These are phyloP conservation scores for Aspergillus wentii DNA, from an alignment of 495 filamentous ascomycete genomes.

Conservation along the genomic window DNA sequence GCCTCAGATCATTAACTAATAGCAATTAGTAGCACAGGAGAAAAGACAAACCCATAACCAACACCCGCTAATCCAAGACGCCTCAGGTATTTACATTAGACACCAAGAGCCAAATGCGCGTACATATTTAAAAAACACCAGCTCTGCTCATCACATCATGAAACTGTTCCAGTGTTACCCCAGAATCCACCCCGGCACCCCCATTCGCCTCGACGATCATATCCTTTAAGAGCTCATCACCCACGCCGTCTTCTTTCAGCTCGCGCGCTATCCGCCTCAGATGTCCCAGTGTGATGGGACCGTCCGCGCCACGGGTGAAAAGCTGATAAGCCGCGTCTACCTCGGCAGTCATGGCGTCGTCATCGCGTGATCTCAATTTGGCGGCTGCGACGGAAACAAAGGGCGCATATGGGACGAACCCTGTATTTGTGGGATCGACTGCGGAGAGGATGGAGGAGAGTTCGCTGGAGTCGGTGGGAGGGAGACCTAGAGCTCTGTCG, in stretches of 20 bases:
- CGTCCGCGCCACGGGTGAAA: slow-evolving; percentile 56
- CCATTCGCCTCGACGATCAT: slow-evolving; percentile 95
- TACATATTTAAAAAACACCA: slow-evolving; percentile 58
- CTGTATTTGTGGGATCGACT: slow-evolving; percentile 74
- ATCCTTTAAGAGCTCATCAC: slow-evolving; percentile 75
- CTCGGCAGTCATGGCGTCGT: slow-evolving; percentile 57
- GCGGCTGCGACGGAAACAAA: slow-evolving; percentile 85
- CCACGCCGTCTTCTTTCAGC: slow-evolving; percentile 69
- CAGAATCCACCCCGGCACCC: slow-evolving; percentile 62
- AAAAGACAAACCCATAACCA: not conserved
- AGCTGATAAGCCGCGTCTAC: slow-evolving; percentile 74
- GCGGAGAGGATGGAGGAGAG: slow-evolving; percentile 69
- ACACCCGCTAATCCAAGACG: too few relatives aligned
- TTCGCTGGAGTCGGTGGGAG: slow-evolving; percentile 57
- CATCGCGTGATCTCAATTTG: slow-evolving; percentile 57
- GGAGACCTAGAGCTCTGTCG: slow-evolving; percentile 67
- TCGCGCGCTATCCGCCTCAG: slow-evolving; percentile 75
- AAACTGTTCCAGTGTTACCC: slow-evolving; percentile 76
- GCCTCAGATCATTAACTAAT: too few relatives aligned
- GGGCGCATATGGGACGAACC: slow-evolving; percentile 65
- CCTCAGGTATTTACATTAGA: too few relatives aligned
- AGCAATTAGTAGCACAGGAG: too few relatives aligned
- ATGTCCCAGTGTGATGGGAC: slow-evolving; percentile 67
- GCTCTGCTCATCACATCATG: slow-evolving; percentile 80
- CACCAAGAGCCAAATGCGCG: slow-evolving; percentile 5